These are phyloP conservation scores for Ustilago cynodontis DNA, from an alignment of 1,284 basidiomycete species.

Conservation along the genomic window DNA sequence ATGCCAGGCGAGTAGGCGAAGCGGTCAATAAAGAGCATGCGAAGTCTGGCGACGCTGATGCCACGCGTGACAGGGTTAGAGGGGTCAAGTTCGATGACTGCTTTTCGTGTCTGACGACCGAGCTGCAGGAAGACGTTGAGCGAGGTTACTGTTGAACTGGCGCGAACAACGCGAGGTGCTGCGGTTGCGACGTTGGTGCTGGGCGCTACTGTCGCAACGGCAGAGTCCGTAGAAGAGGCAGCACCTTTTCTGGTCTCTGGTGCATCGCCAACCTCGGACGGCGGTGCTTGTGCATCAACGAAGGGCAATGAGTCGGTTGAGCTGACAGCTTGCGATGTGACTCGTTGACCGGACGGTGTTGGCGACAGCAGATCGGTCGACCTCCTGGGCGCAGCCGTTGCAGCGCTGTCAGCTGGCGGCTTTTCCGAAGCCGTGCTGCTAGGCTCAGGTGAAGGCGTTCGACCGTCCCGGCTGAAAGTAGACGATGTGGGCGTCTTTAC, in stretches of 20 bases:
- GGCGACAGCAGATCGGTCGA: slow-evolving; percentile 29
- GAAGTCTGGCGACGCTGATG: slow-evolving; percentile 79
- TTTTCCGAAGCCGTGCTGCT: slow-evolving; percentile 5
- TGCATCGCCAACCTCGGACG: slow-evolving; percentile 20
- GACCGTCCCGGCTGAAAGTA: slow-evolving; percentile 20
- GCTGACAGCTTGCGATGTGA: slow-evolving; percentile 44
- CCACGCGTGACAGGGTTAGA: slow-evolving; percentile 43
- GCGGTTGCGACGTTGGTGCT: background rate
- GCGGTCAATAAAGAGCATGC: slow-evolving; percentile 91
- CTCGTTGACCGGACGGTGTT: slow-evolving; percentile 8
- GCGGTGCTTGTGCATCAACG: slow-evolving; percentile 39
- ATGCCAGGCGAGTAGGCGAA: slow-evolving; percentile 90
- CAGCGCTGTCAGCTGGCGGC: slow-evolving; percentile 4
- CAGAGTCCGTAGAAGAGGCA: background rate
- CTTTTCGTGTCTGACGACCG: slow-evolving; percentile 91
- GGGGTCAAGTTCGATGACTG: slow-evolving; percentile 75
- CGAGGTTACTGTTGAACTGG: slow-evolving; percentile 11
- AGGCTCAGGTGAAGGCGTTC: slow-evolving; percentile 20
- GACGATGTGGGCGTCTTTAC: slow-evolving; percentile 51
- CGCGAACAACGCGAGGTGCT: slow-evolving; percentile 14
- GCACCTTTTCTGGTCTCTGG: slow-evolving; percentile 5
- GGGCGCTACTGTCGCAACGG: background rate
- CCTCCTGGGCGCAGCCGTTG: slow-evolving; percentile 3
- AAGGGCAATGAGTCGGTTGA: slow-evolving; percentile 58
- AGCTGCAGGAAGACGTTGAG: slow-evolving; percentile 84